A percentile compares a stretch with the other conserved stretches of the same genome.
These are phyloP conservation scores for Curvularia verruculosa DNA, from an alignment of 2,329 filamentous ascomycete genomes.

Conservation along the genomic window DNA sequence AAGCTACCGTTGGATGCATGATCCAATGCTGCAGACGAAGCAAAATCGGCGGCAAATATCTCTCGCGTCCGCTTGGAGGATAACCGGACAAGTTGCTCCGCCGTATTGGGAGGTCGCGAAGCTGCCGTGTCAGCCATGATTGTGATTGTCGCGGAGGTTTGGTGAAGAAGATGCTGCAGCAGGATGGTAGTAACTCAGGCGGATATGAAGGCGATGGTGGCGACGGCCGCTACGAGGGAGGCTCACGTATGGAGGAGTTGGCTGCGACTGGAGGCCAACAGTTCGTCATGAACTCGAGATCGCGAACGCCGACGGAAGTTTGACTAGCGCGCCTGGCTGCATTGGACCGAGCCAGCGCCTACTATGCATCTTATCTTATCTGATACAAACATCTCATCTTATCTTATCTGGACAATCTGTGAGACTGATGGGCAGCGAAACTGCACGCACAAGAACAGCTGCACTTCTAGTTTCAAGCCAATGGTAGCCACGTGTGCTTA, in stretches of 20 bases:
- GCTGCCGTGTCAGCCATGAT: constrained; percentile 31
- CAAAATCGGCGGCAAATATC: constrained; percentile 61
- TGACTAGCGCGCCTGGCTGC: constrained; percentile 15
- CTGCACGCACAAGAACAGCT: too few species aligned
- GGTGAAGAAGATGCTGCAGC: background rate
- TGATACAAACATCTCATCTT: too few species aligned
- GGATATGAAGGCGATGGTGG: background rate
- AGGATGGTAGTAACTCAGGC: background rate
- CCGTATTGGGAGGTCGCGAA: constrained; percentile 24
- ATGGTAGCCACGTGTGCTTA: too few species aligned
- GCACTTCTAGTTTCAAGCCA: too few species aligned
- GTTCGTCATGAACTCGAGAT: constrained; percentile 10
- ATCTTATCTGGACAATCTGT: too few species aligned
- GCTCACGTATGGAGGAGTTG: constrained; percentile 6
- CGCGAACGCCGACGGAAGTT: constrained; percentile 18
- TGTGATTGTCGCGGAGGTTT: background rate
- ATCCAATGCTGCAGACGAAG: constrained; percentile 50
- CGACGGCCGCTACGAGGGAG: background rate
- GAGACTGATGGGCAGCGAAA: too few species aligned
- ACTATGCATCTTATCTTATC: constrained; percentile 15
- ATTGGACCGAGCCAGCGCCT: constrained; percentile 7
- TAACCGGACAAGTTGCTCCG: constrained; percentile 44
- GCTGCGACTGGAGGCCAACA: background rate
- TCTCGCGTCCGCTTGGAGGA: constrained; percentile 62
- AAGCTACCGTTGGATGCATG: constrained; percentile 48